Evolutionary conservation across 2,329 filamentous ascomycete genomes (phyloP), one percentile per base, ranked within the genome.

Genomic region (Ceratocystis papillata): DNA sequence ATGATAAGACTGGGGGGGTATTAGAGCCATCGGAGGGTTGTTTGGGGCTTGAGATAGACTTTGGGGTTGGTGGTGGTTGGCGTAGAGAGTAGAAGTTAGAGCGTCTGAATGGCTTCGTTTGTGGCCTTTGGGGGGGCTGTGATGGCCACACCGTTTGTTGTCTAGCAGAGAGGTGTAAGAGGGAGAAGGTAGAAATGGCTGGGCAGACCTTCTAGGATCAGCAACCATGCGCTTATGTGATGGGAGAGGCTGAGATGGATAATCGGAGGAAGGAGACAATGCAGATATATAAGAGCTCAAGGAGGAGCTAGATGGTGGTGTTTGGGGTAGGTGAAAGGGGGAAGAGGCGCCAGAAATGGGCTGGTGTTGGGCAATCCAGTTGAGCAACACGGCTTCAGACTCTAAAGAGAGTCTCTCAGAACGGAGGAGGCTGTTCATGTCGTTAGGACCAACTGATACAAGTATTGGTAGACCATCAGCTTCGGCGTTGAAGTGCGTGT

Each of bases 361-460:
- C 25, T 63, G 50, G 20, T 44, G 62, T 46, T 68, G 63, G 30
- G 60, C 60, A 57, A 68, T 68, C 67, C 67, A 68, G 17, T 41
- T 64, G 28, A 68, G 50, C 7, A 68, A 46, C 17, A 57, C 64
- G 30, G 67, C 64, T 64, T 68, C 64, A 44, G 60, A 65, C 22
- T 68, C 67, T 20, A 68, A 44, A 46, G 67, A 65, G 22, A 65
- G 48, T 15, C 61, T 55, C 25, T 68, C 63, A 6, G 55, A 41
- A 8, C 67, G 64, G 6, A 68, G 41, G 33, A 68, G 64, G 12
- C 28, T 41, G 61, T 48, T 63, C 63, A 68, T 68, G 15, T 63
- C 61, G 57, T 53, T 60, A 64, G 67, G 67, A 15, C 67, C 60
- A 17, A 68, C 64, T 20, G 67, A 63, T 63, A 66, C 67, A 55